Conservation (phyloP, 306 rosid genomes). For the Sechiopsis laciniata region DNA sequence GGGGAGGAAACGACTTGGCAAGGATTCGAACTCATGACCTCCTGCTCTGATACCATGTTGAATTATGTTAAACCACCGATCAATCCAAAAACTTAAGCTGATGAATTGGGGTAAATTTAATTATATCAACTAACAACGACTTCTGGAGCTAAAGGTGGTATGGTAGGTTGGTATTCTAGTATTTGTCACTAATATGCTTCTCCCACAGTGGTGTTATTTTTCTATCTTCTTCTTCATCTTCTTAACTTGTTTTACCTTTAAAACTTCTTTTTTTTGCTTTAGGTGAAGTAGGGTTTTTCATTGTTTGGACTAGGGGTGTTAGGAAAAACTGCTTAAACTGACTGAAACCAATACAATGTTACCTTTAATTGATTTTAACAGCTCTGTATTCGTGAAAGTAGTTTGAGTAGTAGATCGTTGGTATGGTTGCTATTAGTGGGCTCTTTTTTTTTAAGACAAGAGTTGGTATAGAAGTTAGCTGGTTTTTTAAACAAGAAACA, state of each 20-base stretch:
- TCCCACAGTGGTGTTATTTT: background rate
- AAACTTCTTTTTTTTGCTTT: background rate
- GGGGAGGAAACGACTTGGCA: too few relatives aligned
- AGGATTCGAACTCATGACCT: too few relatives aligned
- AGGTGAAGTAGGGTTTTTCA: too few relatives aligned
- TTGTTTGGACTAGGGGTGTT: too few relatives aligned
- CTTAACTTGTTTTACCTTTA: too few relatives aligned
- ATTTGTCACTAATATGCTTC: background rate
- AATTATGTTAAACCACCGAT: too few relatives aligned
- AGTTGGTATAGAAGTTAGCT: background rate
- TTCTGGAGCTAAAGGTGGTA: constrained; percentile 93
- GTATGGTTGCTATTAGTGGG: background rate
- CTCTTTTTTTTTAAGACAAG: background rate
- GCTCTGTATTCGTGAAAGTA: background rate
- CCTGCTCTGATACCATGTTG: too few relatives aligned
- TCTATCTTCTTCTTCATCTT: constrained; percentile 14
- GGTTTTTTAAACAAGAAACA: too few relatives aligned
- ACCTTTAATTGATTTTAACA: background rate
- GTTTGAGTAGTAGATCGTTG: too few relatives aligned
- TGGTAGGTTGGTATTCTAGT: constrained; percentile 42
- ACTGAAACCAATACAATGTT: background rate
- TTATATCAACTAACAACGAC: constrained; percentile 98
- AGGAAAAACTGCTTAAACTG: too few relatives aligned
- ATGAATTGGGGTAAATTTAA: too few relatives aligned
- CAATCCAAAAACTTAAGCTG: too few relatives aligned